Percentiles rank a stretch among this genome's conserved stretches.
These are phyloP conservation scores for Scedosporium dehoogii DNA, from an alignment of 2,329 filamentous ascomycete genomes.

Conservation along the genomic window DNA sequence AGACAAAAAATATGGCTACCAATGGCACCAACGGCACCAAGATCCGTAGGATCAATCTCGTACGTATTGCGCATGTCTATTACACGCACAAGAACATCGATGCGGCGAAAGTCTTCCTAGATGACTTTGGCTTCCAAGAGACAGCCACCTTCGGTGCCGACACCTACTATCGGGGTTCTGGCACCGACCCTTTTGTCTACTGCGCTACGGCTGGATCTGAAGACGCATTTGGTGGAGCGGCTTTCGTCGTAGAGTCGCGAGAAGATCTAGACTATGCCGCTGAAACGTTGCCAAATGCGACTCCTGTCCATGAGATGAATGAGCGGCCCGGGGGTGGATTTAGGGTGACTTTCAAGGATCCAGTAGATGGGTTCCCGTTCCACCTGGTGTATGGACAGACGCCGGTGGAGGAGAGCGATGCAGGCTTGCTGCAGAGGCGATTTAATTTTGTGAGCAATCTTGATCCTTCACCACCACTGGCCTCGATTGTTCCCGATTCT, in stretches of 20 bases:
- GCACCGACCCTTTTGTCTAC: slow-evolving; percentile 38
- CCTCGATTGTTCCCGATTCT: too few species aligned
- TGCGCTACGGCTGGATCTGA: slow-evolving; percentile 20
- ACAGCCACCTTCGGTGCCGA: slow-evolving; percentile 13
- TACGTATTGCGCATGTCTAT: slow-evolving; percentile 10
- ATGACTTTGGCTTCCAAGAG: slow-evolving; percentile 17
- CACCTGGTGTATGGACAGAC: neutral
- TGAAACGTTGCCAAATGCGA: neutral
- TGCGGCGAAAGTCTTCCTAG: slow-evolving; percentile 14
- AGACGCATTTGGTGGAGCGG: neutral
- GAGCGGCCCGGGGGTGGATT: slow-evolving; percentile 1
- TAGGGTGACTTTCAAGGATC: neutral
- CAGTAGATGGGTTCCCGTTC: slow-evolving; percentile 4
- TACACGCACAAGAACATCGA: slow-evolving; percentile 18
- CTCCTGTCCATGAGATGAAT: neutral
- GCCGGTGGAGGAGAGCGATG: neutral
- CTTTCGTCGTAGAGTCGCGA: neutral
- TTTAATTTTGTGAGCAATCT: neutral
- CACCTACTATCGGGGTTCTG: slow-evolving; percentile 40
- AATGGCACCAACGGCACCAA: neutral
- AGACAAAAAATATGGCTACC: neutral
- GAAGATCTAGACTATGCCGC: neutral
- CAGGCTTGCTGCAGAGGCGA: neutral
- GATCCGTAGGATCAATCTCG: slow-evolving; percentile 12
- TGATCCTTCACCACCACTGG: too few species aligned